These are phyloP conservation scores for Mycena polygramma DNA, from an alignment of 768 basidiomycete species.

Conservation along the genomic window DNA sequence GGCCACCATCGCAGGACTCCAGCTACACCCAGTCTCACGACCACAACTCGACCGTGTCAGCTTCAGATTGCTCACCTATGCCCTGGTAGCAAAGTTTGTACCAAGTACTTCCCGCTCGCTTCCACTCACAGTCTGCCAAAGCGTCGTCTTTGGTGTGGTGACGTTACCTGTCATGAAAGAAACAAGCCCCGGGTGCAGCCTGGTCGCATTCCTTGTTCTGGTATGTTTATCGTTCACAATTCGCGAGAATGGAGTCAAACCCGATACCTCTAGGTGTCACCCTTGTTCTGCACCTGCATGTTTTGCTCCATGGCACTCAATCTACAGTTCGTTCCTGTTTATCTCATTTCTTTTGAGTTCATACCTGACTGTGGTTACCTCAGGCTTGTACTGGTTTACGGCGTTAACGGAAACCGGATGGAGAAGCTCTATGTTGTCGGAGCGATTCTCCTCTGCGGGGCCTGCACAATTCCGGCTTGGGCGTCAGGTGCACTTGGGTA, in stretches of 20 bases:
- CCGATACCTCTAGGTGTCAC: conserved; percentile 32
- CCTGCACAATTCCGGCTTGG: neutral
- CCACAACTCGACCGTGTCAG: conserved; percentile 41
- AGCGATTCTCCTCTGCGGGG: neutral
- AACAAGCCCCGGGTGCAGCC: neutral
- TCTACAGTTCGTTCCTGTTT: conserved; percentile 39
- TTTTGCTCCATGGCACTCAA: conserved; percentile 44
- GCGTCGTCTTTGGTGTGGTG: neutral
- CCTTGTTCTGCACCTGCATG: conserved; percentile 41
- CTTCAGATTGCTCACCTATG: conserved; percentile 40
- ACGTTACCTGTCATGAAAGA: neutral
- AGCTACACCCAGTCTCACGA: neutral
- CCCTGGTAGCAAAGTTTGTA: conserved; percentile 39
- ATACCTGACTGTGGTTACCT: neutral
- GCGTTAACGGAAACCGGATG: conserved; percentile 42
- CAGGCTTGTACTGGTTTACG: conserved; percentile 44
- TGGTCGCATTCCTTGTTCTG: conserved; percentile 22
- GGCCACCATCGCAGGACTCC: neutral
- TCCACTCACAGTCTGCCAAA: neutral
- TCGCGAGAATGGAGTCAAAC: neutral
- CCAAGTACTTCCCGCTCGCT: neutral
- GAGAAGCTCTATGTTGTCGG: conserved; percentile 37
- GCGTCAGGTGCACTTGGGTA: neutral
- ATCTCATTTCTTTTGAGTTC: neutral
- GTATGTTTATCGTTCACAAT: conserved; percentile 32